phyloP scores from a whole-genome alignment of 1,139 yeast species.

The Suhomyces bokatorum region DNA sequence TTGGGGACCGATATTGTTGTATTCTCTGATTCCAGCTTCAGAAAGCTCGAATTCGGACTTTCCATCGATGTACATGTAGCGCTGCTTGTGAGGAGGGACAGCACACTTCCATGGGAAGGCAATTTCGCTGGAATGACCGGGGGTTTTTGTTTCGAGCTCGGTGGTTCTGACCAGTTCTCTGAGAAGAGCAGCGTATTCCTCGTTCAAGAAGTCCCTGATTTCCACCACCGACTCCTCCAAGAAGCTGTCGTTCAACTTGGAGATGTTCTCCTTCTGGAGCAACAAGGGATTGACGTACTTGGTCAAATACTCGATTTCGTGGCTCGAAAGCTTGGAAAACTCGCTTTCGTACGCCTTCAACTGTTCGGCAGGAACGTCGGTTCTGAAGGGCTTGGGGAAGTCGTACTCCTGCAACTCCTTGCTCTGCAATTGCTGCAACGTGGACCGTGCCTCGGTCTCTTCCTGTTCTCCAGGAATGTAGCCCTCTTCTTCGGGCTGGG shows the following conservation, averaged over 20 bases:
- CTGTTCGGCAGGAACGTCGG: slow-evolving; percentile 34
- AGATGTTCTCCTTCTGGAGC: slow-evolving; percentile 44
- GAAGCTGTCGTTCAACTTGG: slow-evolving; percentile 51
- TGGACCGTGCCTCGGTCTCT: slow-evolving; percentile 69
- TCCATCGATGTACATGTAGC: slow-evolving; percentile 85
- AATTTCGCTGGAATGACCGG: slow-evolving; percentile 58
- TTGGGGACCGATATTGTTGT: slow-evolving; percentile 43
- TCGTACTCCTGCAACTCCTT: slow-evolving; percentile 78
- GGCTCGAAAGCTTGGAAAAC: slow-evolving; percentile 21
- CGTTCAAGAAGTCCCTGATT: slow-evolving; percentile 60
- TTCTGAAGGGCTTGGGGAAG: slow-evolving; percentile 62
- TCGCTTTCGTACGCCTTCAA: slow-evolving; percentile 24
- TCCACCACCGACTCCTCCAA: slow-evolving; percentile 70
- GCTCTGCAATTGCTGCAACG: slow-evolving; percentile 78
- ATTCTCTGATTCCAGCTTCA: slow-evolving; percentile 28
- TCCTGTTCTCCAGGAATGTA: slow-evolving; percentile 79
- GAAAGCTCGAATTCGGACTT: slow-evolving; percentile 33
- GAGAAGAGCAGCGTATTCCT: slow-evolving; percentile 51
- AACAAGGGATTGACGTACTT: slow-evolving; percentile 59
- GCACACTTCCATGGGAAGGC: slow-evolving; percentile 84
- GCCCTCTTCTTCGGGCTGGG: slow-evolving; percentile 89
- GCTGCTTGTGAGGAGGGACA: slow-evolving; percentile 89
- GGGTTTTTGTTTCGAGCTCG: slow-evolving; percentile 61
- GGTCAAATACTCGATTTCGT: slow-evolving; percentile 49
- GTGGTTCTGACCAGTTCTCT: slow-evolving; percentile 48